Evolutionary conservation across 352 stramenopile genomes (phyloP), one percentile per base, ranked within the genome.

Genomic region (Poterioochromonas sp.): DNA sequence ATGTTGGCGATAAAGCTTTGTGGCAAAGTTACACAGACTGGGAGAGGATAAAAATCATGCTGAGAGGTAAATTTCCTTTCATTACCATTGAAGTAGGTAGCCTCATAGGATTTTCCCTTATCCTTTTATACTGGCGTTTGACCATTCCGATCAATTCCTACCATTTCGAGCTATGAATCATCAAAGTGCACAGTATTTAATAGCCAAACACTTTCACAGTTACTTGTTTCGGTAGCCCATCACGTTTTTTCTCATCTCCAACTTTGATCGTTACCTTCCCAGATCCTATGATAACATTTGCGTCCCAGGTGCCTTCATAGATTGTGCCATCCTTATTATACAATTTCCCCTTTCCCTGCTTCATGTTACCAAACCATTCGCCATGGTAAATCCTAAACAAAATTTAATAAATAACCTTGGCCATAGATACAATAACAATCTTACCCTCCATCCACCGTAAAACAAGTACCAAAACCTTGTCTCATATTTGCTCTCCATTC

Each of bases 231-330:
- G 15, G 3, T 47, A 71, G 32, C 11, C 62, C 62, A 47, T 71
- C 62, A 12, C 15, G 39, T 47, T 71, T 71, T 8, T 22, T n/a
- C 32, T 41, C 20, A 44, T 71, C 32, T 43, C 62, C 62, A 47
- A 40, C 15, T 47, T 5, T 41, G 34, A 71, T 44, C 5, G 39
- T 51, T n/a, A 58, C 40, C 2, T 40, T 35, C 18, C 65, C 65
- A 12, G 15, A 54, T 26, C 65, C 65, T 8, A 54, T 34, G 29
- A 74, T 54, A 22, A 40, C 11, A 29, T 35, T 35, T 26, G 3
- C 65, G 22, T 83, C 76, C 80, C 92, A 96, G 43, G 91, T 79
- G 0, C 92, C 92, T 54, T 89, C 80, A 80, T 93, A 97, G 12
- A 82, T 83, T 76, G 92, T 91, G 2, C 79, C 83, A 54, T 80